Conservation (phyloP, 495 filamentous ascomycete species). For the Choiromyces venosus region DNA sequence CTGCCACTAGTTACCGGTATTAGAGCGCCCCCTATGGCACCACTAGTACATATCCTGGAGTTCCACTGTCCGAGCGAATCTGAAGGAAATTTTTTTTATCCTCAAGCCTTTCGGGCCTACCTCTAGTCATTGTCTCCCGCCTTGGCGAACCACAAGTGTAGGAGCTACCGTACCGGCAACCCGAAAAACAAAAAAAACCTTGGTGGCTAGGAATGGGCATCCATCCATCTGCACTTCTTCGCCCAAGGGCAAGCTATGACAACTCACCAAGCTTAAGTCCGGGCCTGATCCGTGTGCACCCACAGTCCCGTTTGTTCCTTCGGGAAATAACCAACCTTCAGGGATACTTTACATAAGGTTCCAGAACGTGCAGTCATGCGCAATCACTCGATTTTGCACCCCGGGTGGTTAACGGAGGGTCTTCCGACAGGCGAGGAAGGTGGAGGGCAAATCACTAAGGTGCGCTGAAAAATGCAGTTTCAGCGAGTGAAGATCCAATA, state of each 20-base stretch:
- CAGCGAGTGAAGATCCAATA: neutral
- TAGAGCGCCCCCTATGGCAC: neutral
- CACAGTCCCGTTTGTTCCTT: neutral
- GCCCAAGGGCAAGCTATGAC: neutral
- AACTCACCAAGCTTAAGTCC: neutral
- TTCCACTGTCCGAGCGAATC: neutral
- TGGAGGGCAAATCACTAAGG: neutral
- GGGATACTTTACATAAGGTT: neutral
- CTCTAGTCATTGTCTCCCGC: neutral
- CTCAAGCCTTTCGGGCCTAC: neutral
- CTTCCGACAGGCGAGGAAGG: neutral
- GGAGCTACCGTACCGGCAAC: neutral
- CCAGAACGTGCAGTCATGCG: neutral
- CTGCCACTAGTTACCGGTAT: neutral
- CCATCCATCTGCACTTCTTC: neutral
- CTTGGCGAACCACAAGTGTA: neutral
- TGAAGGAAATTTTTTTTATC: neutral
- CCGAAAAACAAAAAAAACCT: neutral
- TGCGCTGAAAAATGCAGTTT: constrained; percentile 1
- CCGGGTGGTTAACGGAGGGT: neutral
- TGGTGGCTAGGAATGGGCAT: neutral
- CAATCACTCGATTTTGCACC: neutral
- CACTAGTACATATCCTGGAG: neutral
- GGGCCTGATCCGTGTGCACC: neutral
- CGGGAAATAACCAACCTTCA: neutral